Base-by-base conservation (phyloP, 805 yeast species). In the Candida xyloterini region DNA sequence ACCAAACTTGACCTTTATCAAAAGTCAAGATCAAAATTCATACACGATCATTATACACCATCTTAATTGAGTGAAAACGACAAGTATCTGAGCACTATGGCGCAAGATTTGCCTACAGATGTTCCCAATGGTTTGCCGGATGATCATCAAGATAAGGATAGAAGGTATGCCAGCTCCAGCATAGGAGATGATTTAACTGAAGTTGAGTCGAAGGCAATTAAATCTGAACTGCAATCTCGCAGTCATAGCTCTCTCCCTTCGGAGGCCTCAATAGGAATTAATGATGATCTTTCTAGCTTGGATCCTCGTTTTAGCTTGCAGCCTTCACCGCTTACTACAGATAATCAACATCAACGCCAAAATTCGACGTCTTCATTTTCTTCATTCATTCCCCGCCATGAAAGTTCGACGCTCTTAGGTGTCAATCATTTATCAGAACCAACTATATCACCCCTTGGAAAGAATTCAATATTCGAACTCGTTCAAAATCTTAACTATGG, bases 401-500 rank as follows among this genome's bases (percentile, higher is more conserved):
- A 30, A 3, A 11, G 15, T 13, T 62, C 65, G 1, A 39, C 59
- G 18, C 56, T 64, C 1, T 44, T 68, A 30, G 76, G 76, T 0
- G 51, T 63, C 31, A 71, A 70, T 47, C 62, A 62, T 28, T 46
- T 68, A 9, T 64, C 70, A 0, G 64, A 63, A 15, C 51, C 63
- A 8, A 53, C 66, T 2, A 67, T 71, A 10, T 71, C 79, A 16
- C 81, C 85, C 1, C 57, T 82, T 49, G 86, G 86, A 1, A 79
- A 84, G 35, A 86, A 85, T 54, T 81, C 95, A 4, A 79, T 88
- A 24, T 85, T 74, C 55, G 93, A 84, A 52, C 66, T 89, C 38
- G 81, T 89, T 1, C 75, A 81, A 35, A 82, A 74, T 25, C 72
- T 75, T 13, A 79, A 80, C 55, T 63, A 71, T 38, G 46, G 39